Base-by-base conservation (phyloP, 2,329 filamentous ascomycete genomes). In the Neoarthrinium moseri region DNA sequence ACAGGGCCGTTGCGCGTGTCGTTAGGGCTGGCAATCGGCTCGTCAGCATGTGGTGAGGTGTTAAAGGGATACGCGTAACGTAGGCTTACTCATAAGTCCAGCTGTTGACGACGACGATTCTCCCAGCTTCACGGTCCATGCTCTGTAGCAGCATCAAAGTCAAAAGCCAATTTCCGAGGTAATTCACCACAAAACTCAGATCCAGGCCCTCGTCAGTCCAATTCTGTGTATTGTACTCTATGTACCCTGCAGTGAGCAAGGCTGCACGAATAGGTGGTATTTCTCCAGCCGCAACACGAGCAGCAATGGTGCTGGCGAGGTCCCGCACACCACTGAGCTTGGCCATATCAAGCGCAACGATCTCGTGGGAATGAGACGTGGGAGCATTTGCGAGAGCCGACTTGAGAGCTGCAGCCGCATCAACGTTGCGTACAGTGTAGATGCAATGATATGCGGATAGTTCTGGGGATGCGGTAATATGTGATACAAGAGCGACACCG, bases 261-360 rank as follows among this genome's bases (percentile, higher is more conserved):
- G 63, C 45, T 3, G 56, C 59, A 8, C 56, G 56, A 39, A 62
- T 56, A 0, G 56, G 57, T 4, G 58, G 60, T 11, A 64, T 37
- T 6, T 50, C 30, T n/a, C 56, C 53, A 1, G 36, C 34, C 3
- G 51, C 45, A 4, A 59, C 49, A 1, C 49, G 49, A 3, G 24
- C 21, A 26, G 55, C 55, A 41, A 58, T 51, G 12, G 21, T 35
- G 10, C 38, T 36, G 5, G 54, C 55, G 11, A 49, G 17, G 2
- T 34, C 44, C 10, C 56, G 56, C 18, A 55, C 53, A 13, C 37
- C 42, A 3, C 43, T 37, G 15, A 57, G 43, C 4, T 35, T 21
- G 20, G 37, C 29, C 13, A 58, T 47, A 21, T 57, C 51, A 10
- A 58, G 39, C 3, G 43, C 20, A 5, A 58, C 18, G 4, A 51